Conservation (phyloP, 2,329 filamentous ascomycete species). For the Dactylella cylindrospora region DNA sequence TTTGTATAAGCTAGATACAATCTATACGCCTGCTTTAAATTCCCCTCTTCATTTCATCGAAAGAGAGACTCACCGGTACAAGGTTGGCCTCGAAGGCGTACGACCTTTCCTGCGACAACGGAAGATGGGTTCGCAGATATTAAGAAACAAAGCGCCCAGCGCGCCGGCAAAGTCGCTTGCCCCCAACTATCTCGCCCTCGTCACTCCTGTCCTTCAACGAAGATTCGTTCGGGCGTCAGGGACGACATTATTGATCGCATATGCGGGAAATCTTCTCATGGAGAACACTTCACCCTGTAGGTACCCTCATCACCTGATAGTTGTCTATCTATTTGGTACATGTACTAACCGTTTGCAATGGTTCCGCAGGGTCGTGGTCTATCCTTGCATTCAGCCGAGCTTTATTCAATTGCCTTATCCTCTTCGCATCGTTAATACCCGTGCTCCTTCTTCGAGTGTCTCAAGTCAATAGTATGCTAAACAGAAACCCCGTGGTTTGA, state of each 20-base stretch:
- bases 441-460: slow-evolving; percentile 47
- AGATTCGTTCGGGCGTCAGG: slow-evolving; percentile 47
- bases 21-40: too few species aligned
- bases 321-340: background rate
- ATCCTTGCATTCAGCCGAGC: slow-evolving; percentile 46
- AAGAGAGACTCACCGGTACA: too few species aligned
- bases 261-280: slow-evolving; percentile 47
- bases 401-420: slow-evolving; percentile 44
- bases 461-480: slow-evolving; percentile 46
- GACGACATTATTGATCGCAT: slow-evolving; percentile 45
- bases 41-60: too few species aligned
- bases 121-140: slow-evolving; percentile 38
- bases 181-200: slow-evolving; percentile 47
- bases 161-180: slow-evolving; percentile 44
- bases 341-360: slow-evolving; percentile 16
- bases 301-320: slow-evolving; percentile 4
- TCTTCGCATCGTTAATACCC: slow-evolving; percentile 47
- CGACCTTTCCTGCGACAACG: background rate
- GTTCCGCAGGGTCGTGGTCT: slow-evolving; percentile 45
- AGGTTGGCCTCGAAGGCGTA: too few species aligned
- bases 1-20: too few species aligned
- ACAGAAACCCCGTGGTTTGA: background rate
- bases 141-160: slow-evolving; percentile 33
- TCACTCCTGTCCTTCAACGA: slow-evolving; percentile 48
- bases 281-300: slow-evolving; percentile 47